Conservation (phyloP, 768 basidiomycete species). For the Tulasnella sp. region DNA sequence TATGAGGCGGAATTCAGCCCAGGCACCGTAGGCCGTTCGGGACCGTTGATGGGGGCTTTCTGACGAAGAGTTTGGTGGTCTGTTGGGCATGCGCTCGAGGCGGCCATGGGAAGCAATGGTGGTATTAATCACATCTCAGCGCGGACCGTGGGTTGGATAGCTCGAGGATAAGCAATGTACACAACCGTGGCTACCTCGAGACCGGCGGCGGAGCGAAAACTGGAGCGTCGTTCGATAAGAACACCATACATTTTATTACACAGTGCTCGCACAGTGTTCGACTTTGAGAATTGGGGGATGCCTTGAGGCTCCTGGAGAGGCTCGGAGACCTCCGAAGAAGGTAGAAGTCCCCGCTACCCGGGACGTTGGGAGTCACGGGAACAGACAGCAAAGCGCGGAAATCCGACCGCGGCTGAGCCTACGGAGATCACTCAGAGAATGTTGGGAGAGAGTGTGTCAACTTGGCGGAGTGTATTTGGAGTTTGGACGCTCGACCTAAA, state of each 20-base stretch:
- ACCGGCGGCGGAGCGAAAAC: background rate
- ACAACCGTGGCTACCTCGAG: background rate
- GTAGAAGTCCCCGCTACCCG: background rate
- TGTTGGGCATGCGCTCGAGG: background rate
- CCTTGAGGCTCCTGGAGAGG: background rate
- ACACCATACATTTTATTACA: background rate
- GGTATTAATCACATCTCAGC: background rate
- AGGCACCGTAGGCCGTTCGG: too few relatives aligned
- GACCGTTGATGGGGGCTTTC: background rate
- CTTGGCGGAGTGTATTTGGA: background rate
- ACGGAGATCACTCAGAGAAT: background rate
- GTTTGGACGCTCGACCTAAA: too few relatives aligned
- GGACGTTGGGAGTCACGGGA: background rate
- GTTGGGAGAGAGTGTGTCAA: background rate
- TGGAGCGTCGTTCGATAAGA: background rate
- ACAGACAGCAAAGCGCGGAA: background rate
- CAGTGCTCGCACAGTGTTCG: background rate
- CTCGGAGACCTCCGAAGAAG: constrained; percentile 7
- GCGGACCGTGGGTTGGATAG: background rate
- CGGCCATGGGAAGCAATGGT: background rate
- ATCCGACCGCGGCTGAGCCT: background rate
- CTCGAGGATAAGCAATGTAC: background rate
- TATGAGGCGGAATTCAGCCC: too few relatives aligned
- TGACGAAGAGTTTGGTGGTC: background rate
- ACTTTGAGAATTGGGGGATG: background rate